Evolutionary conservation across 208 protist species (phyloP).

Genomic region (Trypanosoma congolense): DNA sequence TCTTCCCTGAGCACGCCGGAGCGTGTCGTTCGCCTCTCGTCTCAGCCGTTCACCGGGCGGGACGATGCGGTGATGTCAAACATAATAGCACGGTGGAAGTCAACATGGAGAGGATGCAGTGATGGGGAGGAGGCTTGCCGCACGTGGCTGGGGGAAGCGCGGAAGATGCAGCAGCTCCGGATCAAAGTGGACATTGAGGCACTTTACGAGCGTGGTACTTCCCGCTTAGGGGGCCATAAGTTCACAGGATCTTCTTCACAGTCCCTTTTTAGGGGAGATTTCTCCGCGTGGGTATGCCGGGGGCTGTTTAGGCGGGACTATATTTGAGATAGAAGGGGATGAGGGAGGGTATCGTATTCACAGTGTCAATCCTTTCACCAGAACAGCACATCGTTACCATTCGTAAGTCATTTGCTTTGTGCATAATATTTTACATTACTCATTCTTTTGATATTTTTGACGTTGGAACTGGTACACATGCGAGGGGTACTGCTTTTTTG

Average conservation of each 20-base stretch:
- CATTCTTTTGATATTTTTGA: no score
- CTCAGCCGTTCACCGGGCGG: conserved; percentile 41
- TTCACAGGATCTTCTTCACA: not conserved
- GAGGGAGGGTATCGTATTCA: no score
- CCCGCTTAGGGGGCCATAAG: not conserved
- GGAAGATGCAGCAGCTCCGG: conserved; percentile 22
- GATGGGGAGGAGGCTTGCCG: not conserved
- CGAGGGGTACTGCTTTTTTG: no score
- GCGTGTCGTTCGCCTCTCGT: conserved; percentile 22
- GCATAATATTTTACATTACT: no score
- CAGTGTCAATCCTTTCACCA: no score
- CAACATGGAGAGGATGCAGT: not conserved
- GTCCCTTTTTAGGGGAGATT: conserved; percentile 5
- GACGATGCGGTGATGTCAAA: conserved; percentile 45
- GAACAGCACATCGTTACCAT: no score
- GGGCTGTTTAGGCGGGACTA: conserved; percentile 35
- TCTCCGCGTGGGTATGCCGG: conserved; percentile 35
- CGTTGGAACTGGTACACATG: no score
- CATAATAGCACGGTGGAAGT: conserved; percentile 17
- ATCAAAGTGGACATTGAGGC: conserved; percentile 45
- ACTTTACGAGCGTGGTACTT: conserved; percentile 19
- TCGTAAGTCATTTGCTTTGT: no score
- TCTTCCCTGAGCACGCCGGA: not conserved
- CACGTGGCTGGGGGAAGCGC: conserved; percentile 29
- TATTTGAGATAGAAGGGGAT: no score